Percentiles rank a stretch among this genome's conserved stretches.
These are phyloP conservation scores for Heliamphora exappendiculata DNA, from an alignment of 148 eudicot species.

Conservation along the genomic window DNA sequence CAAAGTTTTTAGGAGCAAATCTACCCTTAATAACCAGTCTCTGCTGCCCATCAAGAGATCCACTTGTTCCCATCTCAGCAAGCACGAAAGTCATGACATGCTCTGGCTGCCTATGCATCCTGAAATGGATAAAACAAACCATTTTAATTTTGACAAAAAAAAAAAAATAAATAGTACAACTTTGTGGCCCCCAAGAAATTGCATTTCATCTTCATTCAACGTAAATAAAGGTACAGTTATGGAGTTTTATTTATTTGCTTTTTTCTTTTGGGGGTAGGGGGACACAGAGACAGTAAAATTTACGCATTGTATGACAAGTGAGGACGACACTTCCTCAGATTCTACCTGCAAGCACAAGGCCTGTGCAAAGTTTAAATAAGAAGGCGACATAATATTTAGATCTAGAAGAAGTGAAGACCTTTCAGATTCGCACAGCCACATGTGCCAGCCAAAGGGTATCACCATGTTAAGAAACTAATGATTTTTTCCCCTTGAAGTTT, in stretches of 20 bases:
- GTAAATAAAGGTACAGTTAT: neutral
- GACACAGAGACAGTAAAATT: neutral
- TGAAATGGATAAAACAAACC: conserved; percentile 12
- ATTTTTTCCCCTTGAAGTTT: neutral
- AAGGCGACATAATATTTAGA: neutral
- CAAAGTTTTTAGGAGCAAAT: conserved; percentile 38
- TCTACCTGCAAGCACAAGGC: neutral
- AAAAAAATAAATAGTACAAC: neutral
- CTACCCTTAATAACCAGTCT: conserved; percentile 40
- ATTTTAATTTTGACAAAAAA: neutral
- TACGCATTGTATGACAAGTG: neutral
- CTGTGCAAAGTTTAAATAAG: neutral
- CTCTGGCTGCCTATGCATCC: conserved; percentile 49
- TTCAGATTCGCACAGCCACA: neutral
- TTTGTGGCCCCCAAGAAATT: neutral
- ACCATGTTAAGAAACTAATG: neutral
- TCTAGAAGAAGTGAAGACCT: neutral
- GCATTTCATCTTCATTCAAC: neutral
- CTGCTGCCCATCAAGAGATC: conserved; percentile 44
- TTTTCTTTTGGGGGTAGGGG: too few relatives aligned
- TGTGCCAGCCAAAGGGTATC: neutral
- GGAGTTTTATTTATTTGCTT: too few relatives aligned
- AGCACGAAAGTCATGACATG: conserved; percentile 42
- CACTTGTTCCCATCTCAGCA: conserved; percentile 37
- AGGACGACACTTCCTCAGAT: too few relatives aligned